phyloP scores from a whole-genome alignment of 176 grass and related monocot species.

The Zoysia pacifica region DNA sequence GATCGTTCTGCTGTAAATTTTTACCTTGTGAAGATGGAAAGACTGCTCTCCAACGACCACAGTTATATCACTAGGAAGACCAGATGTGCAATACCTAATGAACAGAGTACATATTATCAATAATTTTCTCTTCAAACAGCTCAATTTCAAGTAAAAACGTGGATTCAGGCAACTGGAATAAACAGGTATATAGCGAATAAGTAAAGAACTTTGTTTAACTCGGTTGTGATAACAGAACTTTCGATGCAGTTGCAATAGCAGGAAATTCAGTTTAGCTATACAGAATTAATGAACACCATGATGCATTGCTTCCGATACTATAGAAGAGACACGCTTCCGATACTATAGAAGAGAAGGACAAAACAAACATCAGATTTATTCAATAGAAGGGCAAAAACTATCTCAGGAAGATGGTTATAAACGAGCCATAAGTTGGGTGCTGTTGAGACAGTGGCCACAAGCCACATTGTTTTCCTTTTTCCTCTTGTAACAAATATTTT shows the following conservation, averaged over 20 bases:
- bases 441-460: no score
- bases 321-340: background rate
- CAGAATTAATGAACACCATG: background rate
- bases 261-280: background rate
- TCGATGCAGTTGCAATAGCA: background rate
- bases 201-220: background rate
- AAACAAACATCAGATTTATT: background rate
- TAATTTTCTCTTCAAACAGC: slow-evolving; percentile 19
- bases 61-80: slow-evolving; percentile 85
- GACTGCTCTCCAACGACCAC: slow-evolving; percentile 56
- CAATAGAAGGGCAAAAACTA: background rate
- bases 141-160: slow-evolving; percentile 1
- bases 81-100: slow-evolving; percentile 77
- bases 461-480: background rate
- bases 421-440: background rate
- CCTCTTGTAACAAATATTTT: background rate
- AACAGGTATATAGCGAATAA: background rate
- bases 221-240: no score
- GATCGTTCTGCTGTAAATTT: slow-evolving; percentile 23
- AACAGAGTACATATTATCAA: slow-evolving; percentile 25
- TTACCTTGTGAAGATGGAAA: slow-evolving; percentile 97
- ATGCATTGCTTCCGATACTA: background rate
- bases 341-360: background rate
- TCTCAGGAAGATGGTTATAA: background rate
- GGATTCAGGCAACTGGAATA: slow-evolving; percentile 3